Evolutionary conservation across 306 rosid genomes (phyloP).

Genomic region (Pachyrhizus erosus): DNA sequence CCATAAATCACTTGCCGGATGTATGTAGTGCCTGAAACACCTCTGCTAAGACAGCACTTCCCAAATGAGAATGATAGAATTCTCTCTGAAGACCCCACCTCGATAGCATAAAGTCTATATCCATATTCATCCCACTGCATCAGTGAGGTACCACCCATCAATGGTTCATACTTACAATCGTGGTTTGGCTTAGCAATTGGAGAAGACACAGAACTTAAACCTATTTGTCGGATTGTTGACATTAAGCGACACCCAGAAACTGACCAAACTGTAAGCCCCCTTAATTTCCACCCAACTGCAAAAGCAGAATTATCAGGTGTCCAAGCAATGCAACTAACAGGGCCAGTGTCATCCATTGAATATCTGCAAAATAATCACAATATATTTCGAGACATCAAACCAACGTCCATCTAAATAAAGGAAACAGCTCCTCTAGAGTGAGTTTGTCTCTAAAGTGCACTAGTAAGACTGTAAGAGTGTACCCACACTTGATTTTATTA

Average conservation of each 20-base stretch:
- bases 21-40: slow-evolving; percentile 89
- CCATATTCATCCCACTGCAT: slow-evolving; percentile 98
- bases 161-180: slow-evolving; percentile 80
- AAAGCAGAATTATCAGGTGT: slow-evolving; percentile 98
- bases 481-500: neutral
- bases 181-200: slow-evolving; percentile 82
- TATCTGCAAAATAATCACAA: slow-evolving; percentile 67
- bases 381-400: slow-evolving; percentile 37
- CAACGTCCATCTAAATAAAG: no score
- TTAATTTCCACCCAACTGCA: slow-evolving; percentile 96
- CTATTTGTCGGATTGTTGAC: slow-evolving; percentile 93
- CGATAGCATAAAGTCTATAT: slow-evolving; percentile 87
- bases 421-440: neutral
- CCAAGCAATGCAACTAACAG: slow-evolving; percentile 95
- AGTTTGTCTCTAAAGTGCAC: neutral
- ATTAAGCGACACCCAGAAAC: slow-evolving; percentile 97
- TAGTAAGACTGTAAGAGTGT: no score
- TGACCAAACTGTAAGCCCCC: slow-evolving; percentile 99
- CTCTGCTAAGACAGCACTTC: slow-evolving; percentile 97
- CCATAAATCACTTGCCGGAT: slow-evolving; percentile 94
- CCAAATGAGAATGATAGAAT: slow-evolving; percentile 92
- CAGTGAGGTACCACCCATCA: slow-evolving; percentile 91
- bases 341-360: slow-evolving; percentile 92
- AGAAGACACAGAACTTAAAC: slow-evolving; percentile 90
- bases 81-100: slow-evolving; percentile 80